A percentile compares a stretch with the other conserved stretches of the same genome.
Conservation (phyloP, 768 basidiomycete species). For the Tulasnella sp. region DNA sequence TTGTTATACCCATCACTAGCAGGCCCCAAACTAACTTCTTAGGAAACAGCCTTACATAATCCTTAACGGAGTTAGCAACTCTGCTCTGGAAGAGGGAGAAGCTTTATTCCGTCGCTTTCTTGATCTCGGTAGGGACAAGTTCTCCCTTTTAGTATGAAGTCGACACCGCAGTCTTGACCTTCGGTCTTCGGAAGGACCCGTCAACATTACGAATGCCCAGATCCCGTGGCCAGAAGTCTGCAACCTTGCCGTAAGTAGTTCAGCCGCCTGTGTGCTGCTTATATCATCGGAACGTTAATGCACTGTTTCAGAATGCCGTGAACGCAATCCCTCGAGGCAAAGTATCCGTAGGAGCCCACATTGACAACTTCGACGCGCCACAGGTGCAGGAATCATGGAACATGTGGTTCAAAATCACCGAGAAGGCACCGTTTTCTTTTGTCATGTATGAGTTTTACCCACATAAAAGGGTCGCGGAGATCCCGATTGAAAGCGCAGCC, state of each 20-base stretch:
- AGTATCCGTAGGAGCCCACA: neutral
- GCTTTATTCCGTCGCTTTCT: neutral
- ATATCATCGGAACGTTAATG: neutral
- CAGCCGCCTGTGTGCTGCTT: neutral
- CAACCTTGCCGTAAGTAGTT: neutral
- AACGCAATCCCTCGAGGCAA: neutral
- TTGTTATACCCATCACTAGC: neutral
- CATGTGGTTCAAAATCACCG: neutral
- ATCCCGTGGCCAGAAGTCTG: neutral
- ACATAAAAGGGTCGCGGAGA: neutral
- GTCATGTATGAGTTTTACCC: conserved; percentile 12
- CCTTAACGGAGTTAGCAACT: neutral
- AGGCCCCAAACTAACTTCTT: neutral
- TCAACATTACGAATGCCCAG: neutral
- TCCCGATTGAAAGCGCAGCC: conserved; percentile 6
- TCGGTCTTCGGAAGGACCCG: neutral
- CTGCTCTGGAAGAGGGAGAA: neutral
- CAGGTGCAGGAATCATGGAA: conserved; percentile 2
- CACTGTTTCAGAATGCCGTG: neutral
- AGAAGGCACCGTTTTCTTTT: neutral
- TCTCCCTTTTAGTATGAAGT: too few species aligned
- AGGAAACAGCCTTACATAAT: neutral
- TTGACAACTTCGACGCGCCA: neutral
- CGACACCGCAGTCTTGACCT: neutral
- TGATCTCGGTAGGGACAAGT: conserved; percentile 6